Evolutionary conservation across 2,329 filamentous ascomycete species (phyloP), one percentile per base, ranked within the genome.

Genomic region (Balansia obtecta): DNA sequence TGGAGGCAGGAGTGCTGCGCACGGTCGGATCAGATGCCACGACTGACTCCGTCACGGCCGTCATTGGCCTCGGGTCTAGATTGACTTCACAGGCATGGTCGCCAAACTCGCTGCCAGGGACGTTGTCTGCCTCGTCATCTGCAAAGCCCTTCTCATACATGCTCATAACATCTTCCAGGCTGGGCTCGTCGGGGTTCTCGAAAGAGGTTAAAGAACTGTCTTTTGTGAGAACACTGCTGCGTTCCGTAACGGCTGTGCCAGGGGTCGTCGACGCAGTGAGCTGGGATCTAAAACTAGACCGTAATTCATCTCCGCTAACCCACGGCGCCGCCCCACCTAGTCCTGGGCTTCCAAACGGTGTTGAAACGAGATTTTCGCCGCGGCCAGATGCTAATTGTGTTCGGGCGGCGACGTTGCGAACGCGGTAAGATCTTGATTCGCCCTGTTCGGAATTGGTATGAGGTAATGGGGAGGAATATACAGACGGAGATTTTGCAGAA

Each of bases 151-250:
- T 72, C 61, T 82, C 80, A 63, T 84, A 85, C 71, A 83, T 82
- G 61, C 77, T 81, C 66, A 87, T 83, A 50, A 88, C 76, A 69
- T 84, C 80, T 57, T 83, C 79, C 33, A 85, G 70, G 58, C 78
- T 82, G 50, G 78, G 71, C 40, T 76, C 77, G 55, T 82, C 79
- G 53, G 77, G 72, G 15, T 70, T 65, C 39, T 63, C 66, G 65
- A 74, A 75, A 54, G 72, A 93, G 68, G 69, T 85, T 49, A 83
- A 74, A 1, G 86, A 89, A 70, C 86, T 94, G 53, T 81, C 80
- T 58, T 86, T 88, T 3, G 88, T 93, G 55, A 84, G 65, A 46
- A 93, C 75, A 61, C 89, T 95, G 64, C 87, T 94, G 54, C 87
- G 77, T 61, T 91, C 87, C 1, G 88, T 94, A n/a, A 83, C 80